phyloP scores from a whole-genome alignment of 495 filamentous ascomycete genomes.

The Neurospora sp. region DNA sequence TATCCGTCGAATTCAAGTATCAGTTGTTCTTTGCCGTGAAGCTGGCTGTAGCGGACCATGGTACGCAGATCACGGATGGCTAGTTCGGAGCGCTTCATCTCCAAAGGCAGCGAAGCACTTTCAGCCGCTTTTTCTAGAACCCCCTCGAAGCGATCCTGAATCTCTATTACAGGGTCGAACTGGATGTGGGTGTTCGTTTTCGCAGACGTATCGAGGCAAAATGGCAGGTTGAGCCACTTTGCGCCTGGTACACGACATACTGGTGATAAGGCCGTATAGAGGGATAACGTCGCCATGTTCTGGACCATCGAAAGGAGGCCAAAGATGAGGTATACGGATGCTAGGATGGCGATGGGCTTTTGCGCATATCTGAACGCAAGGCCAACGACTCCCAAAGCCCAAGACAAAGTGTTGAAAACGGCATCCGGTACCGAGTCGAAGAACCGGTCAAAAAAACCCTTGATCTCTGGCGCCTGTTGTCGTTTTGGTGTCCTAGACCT shows the following conservation, averaged over 20 bases:
- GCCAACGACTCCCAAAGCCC: slow-evolving; percentile 38
- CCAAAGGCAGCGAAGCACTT: slow-evolving; percentile 50
- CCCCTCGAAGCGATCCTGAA: slow-evolving; percentile 56
- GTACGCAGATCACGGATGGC: slow-evolving; percentile 65
- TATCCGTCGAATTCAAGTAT: slow-evolving; percentile 58
- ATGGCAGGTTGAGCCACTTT: slow-evolving; percentile 46
- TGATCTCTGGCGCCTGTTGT: background rate
- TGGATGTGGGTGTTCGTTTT: slow-evolving; percentile 28
- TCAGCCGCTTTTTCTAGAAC: slow-evolving; percentile 51
- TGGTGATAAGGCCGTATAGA: slow-evolving; percentile 46
- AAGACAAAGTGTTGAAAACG: slow-evolving; percentile 26
- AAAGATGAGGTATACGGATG: slow-evolving; percentile 43
- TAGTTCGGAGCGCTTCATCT: slow-evolving; percentile 62
- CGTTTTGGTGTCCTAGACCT: background rate
- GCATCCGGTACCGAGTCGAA: slow-evolving; percentile 18
- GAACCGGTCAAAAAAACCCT: slow-evolving; percentile 1
- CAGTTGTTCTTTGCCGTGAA: slow-evolving; percentile 45
- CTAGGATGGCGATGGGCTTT: slow-evolving; percentile 42
- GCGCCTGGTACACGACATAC: slow-evolving; percentile 55
- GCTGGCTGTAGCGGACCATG: slow-evolving; percentile 41
- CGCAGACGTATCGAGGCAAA: slow-evolving; percentile 37
- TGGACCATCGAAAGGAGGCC: slow-evolving; percentile 38
- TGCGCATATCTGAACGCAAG: slow-evolving; percentile 42
- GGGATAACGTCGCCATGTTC: slow-evolving; percentile 40
- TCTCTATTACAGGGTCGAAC: slow-evolving; percentile 56